Percentiles rank a stretch among this genome's conserved stretches.
phyloP scores from a whole-genome alignment of 2,329 filamentous ascomycete genomes.

The Pseudocercospora fuligena region DNA sequence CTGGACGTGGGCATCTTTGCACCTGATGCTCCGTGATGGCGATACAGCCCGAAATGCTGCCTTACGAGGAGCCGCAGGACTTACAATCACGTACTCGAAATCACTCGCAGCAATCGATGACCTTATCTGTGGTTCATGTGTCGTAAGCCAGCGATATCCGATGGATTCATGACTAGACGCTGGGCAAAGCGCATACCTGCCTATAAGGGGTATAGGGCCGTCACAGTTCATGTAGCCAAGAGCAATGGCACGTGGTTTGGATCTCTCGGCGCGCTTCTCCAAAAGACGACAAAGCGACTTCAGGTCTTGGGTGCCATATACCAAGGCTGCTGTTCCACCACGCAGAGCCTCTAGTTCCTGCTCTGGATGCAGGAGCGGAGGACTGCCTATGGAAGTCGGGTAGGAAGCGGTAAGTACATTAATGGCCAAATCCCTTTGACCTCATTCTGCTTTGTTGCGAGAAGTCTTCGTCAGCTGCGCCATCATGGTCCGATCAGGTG shows the following conservation, averaged over 20 bases:
- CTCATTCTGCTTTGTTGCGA: background rate
- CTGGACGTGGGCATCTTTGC: too few species aligned
- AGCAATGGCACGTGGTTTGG: background rate
- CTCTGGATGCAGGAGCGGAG: background rate
- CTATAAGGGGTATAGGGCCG: background rate
- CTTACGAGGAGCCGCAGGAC: too few species aligned
- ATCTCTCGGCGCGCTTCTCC: background rate
- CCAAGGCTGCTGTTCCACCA: background rate
- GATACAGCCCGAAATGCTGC: too few species aligned
- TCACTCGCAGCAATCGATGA: background rate
- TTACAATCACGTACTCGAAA: too few species aligned
- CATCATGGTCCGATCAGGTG: constrained; percentile 19
- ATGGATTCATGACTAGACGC: background rate
- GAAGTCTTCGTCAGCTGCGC: background rate
- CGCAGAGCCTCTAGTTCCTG: background rate
- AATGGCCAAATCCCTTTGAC: background rate
- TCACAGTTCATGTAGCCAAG: background rate
- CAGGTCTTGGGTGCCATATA: background rate
- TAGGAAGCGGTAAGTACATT: background rate
- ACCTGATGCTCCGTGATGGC: too few species aligned
- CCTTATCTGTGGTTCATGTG: background rate
- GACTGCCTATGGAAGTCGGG: background rate
- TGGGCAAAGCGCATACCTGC: constrained; percentile 1
- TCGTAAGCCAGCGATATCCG: background rate
- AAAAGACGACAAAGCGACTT: background rate